Base-by-base conservation (phyloP, 73 alveolate species). In the Blepharisma japonicum region DNA sequence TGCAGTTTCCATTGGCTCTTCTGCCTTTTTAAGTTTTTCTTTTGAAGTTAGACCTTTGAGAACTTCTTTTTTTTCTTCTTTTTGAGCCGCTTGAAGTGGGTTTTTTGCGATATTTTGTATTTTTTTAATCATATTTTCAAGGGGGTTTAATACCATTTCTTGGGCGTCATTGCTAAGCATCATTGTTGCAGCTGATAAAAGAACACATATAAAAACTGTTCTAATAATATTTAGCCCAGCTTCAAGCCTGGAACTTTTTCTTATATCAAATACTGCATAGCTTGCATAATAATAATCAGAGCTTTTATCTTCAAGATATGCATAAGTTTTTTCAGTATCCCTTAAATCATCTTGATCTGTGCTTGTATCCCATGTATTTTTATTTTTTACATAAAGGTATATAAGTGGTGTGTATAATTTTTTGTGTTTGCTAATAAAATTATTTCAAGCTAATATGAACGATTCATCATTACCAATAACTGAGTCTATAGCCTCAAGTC, bases 1-100 rank as follows among this genome's bases (percentile, higher is more conserved):
- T 56, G 83, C 98, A 0, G 98, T 94, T 84, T 94, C 99, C 82
- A 61, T 61, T 20, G 74, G 74, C 74, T 61, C 74, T 61, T 61
- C 48, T 46, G 68, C 39, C 47, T 14, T 20, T 66, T 78, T 83
- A 5, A 11, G 45, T 56, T 68, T 76, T 27, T 54, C 68, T 32
- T 32, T 32, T 32, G 42, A 32, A 1, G 42, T 32, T 32, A 32
- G 3, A 32, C 0, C 48, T 61, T 61, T 39, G 18, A 25, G 18
- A 25, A 61, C 74, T 61, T 61, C 84, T 56, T 56, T 78, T 9
- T 71, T 68, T 71, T 84, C 91, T 56, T 84, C 86, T 55, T 84
- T 87, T 42, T 84, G 70, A 18, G 91, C 91, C 3, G 91, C 91
- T 6, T 38, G 68, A 47, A 84, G 56, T 8, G 91, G 91, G 83